Evolutionary conservation across 2,329 filamentous ascomycete genomes (phyloP).

Genomic region (Colletotrichum abscissum): DNA sequence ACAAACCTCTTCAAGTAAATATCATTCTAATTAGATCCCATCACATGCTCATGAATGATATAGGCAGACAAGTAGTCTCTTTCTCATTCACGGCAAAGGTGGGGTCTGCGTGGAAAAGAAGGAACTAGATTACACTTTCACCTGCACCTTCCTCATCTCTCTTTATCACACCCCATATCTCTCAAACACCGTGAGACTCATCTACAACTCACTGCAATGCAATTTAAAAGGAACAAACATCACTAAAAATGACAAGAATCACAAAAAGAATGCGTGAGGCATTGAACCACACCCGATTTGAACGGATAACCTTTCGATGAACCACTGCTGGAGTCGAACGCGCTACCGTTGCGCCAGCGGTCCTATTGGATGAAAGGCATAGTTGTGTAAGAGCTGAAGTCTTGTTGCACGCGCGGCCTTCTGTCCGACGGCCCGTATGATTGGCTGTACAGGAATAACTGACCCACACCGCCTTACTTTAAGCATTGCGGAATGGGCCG

Average conservation of each 20-base stretch:
- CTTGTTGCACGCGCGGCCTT: background rate
- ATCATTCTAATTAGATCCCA: no score
- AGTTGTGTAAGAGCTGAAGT: rapidly evolving
- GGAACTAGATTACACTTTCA: no score
- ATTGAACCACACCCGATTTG: constrained; percentile 32
- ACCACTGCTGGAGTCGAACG: constrained; percentile 32
- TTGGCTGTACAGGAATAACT: background rate
- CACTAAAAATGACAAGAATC: background rate
- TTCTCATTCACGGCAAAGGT: no score
- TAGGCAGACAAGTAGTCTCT: no score
- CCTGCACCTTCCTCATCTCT: background rate
- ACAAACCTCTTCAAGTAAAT: no score
- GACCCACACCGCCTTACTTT: background rate
- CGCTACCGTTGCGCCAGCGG: constrained; percentile 35
- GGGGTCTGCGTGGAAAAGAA: no score
- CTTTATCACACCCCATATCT: no score
- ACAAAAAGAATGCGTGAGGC: background rate
- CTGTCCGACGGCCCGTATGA: background rate
- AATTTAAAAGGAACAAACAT: background rate
- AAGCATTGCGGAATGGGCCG: constrained; percentile 15
- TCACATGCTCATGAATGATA: no score
- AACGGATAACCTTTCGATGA: constrained; percentile 35
- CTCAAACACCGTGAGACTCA: background rate
- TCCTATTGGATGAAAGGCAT: background rate
- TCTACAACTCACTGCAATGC: background rate